Percentiles rank a stretch among this genome's conserved stretches.
phyloP scores from a whole-genome alignment of 257 asterid species.

The Ehretia macrophylla region DNA sequence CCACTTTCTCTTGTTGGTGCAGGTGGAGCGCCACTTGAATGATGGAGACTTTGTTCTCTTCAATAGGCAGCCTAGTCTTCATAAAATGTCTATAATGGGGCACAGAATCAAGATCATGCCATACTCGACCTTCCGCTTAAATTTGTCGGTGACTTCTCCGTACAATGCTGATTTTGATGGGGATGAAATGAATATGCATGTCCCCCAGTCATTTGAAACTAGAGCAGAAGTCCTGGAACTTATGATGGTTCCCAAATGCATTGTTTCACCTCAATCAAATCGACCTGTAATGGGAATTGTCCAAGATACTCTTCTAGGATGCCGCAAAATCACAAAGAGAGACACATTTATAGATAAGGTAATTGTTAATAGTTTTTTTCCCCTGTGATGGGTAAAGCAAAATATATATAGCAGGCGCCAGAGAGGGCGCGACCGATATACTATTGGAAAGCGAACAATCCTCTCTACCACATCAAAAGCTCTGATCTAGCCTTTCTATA shows the following conservation, averaged over 20 bases:
- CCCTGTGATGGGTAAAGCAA: too few species aligned
- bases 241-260: conserved; percentile 98
- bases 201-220: conserved; percentile 99
- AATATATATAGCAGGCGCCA: too few species aligned
- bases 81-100: conserved; percentile 99
- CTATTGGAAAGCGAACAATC: too few species aligned
- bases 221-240: conserved; percentile 97
- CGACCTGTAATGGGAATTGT: conserved; percentile 99
- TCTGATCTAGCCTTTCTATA: too few species aligned
- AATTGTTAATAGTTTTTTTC: background rate
- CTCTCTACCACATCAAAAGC: too few species aligned
- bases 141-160: conserved; percentile 95
- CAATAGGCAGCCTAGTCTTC: conserved; percentile 98
- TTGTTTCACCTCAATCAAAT: conserved; percentile 94
- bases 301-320: conserved; percentile 95
- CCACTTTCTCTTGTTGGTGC: conserved; percentile 23
- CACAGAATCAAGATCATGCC: conserved; percentile 99
- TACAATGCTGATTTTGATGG: conserved; percentile 99
- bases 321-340: conserved; percentile 92
- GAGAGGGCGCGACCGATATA: too few species aligned
- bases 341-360: conserved; percentile 99
- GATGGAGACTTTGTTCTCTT: conserved; percentile 97
- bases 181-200: conserved; percentile 99
- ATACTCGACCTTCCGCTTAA: conserved; percentile 92
- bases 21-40: conserved; percentile 98